phyloP scores from a whole-genome alignment of 176 grass and related monocot species.

The Oryza officinalis region DNA sequence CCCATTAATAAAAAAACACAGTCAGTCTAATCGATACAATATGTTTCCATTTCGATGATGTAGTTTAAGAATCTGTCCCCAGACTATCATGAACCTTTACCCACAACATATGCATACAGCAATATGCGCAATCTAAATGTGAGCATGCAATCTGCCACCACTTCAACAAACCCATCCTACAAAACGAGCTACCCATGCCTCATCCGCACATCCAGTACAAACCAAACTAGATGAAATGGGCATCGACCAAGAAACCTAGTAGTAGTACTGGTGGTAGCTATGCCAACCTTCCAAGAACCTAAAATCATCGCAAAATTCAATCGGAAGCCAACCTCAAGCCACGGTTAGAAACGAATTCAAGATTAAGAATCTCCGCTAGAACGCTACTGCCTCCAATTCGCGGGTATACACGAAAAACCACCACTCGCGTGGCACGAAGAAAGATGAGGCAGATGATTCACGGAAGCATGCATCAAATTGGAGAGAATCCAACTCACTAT shows the following conservation, averaged over 20 bases:
- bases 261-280: neutral
- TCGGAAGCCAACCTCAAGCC: neutral
- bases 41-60: neutral
- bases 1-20: neutral
- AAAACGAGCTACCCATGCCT: neutral
- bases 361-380: neutral
- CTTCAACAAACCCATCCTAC: neutral
- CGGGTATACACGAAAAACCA: neutral
- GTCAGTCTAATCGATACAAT: neutral
- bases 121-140: neutral
- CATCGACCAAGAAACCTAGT: neutral
- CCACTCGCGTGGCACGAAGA: neutral
- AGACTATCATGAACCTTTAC: neutral
- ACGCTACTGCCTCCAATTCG: neutral
- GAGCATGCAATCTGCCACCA: neutral
- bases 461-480: neutral
- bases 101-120: neutral
- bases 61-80: neutral
- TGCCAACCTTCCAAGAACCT: neutral
- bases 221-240: conserved; percentile 2
- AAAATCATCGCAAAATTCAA: conserved; percentile 24
- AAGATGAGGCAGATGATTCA: conserved; percentile 3
- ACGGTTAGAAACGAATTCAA: neutral
- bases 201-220: neutral
- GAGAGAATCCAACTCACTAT: conserved; percentile 70